These are phyloP conservation scores for Solanum neorickii DNA, from an alignment of 257 asterid genomes.

Conservation along the genomic window DNA sequence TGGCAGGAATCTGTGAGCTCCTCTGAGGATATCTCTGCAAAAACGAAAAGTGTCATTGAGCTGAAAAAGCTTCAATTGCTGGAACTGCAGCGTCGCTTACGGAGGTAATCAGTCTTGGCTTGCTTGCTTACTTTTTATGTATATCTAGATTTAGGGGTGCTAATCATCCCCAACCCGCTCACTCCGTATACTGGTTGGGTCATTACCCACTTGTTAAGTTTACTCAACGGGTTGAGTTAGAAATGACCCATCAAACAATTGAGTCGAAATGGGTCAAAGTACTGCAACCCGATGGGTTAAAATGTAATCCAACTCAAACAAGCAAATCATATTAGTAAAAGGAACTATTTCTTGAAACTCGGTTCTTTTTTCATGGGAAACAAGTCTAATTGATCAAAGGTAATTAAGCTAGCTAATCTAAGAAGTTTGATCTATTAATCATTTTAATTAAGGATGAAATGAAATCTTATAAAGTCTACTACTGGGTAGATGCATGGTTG, in stretches of 20 bases:
- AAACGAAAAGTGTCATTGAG: slow-evolving; percentile 95
- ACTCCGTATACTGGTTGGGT: neutral
- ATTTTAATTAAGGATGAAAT: neutral
- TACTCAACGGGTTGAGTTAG: neutral
- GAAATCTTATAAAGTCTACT: neutral
- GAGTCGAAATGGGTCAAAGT: neutral
- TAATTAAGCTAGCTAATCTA: neutral
- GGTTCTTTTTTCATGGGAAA: neutral
- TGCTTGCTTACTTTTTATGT: slow-evolving; percentile 1
- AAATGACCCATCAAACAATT: neutral
- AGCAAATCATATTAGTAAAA: neutral
- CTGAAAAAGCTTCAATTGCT: slow-evolving; percentile 92
- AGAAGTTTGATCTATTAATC: neutral
- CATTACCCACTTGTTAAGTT: neutral
- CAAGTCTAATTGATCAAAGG: neutral
- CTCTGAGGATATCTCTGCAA: slow-evolving; percentile 82
- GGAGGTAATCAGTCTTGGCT: slow-evolving; percentile 41
- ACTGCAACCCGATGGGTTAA: neutral
- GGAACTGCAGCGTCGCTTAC: slow-evolving; percentile 83
- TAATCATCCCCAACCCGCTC: neutral
- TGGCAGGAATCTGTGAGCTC: slow-evolving; percentile 84
- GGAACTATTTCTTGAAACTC: neutral
- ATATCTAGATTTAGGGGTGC: neutral
- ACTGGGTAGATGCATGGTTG: neutral
- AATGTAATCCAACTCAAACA: neutral